Evolutionary conservation across 257 asterid species (phyloP).

Genomic region (Capsicum baccatum): DNA sequence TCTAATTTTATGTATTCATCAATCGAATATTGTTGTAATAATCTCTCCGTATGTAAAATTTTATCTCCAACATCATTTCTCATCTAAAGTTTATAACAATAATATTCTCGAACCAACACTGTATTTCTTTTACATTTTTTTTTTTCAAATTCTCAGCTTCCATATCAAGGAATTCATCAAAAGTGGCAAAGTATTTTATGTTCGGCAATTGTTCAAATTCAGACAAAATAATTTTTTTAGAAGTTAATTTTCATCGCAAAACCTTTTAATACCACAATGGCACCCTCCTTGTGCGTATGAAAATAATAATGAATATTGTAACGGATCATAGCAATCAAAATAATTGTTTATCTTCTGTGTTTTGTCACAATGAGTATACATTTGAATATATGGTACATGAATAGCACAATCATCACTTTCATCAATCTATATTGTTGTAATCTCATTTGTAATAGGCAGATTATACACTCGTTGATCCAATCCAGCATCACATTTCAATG

Average conservation of each 20-base stretch:
- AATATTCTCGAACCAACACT: background rate
- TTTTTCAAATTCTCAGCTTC: background rate
- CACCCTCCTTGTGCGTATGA: background rate
- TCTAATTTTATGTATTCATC: too few relatives aligned
- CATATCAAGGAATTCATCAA: background rate
- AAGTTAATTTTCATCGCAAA: background rate
- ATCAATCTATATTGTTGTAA: background rate
- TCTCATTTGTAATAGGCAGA: background rate
- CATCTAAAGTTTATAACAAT: background rate
- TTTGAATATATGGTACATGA: background rate
- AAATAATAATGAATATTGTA: background rate
- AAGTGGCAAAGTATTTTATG: background rate
- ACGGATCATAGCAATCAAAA: background rate
- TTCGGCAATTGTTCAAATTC: background rate
- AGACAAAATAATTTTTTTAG: background rate
- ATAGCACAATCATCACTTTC: background rate
- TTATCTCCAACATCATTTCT: background rate
- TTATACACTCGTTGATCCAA: background rate
- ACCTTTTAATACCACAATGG: background rate
- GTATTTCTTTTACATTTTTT: background rate
- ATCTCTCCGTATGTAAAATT: background rate
- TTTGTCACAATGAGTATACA: background rate
- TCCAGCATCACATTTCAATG: too few relatives aligned
- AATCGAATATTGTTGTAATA: background rate
- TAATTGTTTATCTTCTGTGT: background rate